Base-by-base conservation (phyloP, 768 basidiomycete species). In the Suillus paluster region DNA sequence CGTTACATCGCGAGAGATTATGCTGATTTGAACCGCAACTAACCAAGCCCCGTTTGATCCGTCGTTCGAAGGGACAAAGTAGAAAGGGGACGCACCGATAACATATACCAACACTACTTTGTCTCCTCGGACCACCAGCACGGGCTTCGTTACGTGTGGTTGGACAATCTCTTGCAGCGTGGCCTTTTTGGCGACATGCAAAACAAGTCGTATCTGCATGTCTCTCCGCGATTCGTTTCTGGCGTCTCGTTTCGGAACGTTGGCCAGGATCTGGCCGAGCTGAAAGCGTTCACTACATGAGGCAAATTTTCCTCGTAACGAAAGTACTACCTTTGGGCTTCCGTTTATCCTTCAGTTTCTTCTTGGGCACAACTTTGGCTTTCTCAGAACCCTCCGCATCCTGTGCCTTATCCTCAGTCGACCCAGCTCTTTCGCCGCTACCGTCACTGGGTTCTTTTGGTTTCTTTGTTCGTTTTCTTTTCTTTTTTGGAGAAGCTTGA, bases 1-100 rank as follows among this genome's bases (percentile, higher is more conserved):
- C 87, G 63, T 81, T 88, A 74, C 96, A 98, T 38, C 79, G 81
- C n/a, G 92, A 86, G 2, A 98, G 82, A 15, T 81, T 89, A 66
- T 98, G 95, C 57, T 80, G 84, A 6, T 79, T 81, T 3, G 94
- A 94, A 49, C 94, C 91, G 66, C 95, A 97, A 67, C 95, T 95
- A 45, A 15, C 57, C 23, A 4, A 41, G 53, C 56, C 21, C 58
- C 41, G 34, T 2, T 34, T 53, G 27, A 17, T 63, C 39, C 7
- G 65, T 53, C n/a, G 4, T 33, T 54, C 27, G 45, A 17, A 49
- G 33, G 4, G 12, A 17, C 11, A 5, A 38, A 41, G 54, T 12
- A 30, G 4, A 33, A 63, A 60, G 11, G 39, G 42, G 17, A 71
- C 84, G 62, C 68, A 85, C 95, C 94, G 74, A 75, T 95, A 88